Base-by-base conservation (phyloP, 2,329 filamentous ascomycete species). In the Cercospora berteroae region DNA sequence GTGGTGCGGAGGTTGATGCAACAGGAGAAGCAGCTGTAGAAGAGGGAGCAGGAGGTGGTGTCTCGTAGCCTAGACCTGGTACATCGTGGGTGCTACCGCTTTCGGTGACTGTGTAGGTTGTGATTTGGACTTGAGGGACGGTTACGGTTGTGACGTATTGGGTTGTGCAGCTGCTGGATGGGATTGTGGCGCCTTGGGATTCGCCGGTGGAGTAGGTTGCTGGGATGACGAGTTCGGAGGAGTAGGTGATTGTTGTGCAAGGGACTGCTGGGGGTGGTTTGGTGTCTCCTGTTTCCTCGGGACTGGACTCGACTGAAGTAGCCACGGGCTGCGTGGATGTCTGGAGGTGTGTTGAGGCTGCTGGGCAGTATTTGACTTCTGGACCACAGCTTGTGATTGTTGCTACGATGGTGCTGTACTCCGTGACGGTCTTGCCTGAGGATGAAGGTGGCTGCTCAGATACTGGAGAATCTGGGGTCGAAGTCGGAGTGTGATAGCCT, bases 221-320 rank as follows among this genome's bases (percentile, higher is more conserved):
- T 6, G 79, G 79, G 33, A 80, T 74, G 20, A 73, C 76, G 58
- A 79, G 68, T 55, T 70, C 72, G 31, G 76, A 75, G 8, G 79
- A 77, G 74, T 79, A 80, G 16, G 78, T 80, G 71, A 83, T 80
- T 27, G 79, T 81, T 0, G 82, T 84, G 63, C 67, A 71, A 10
- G 75, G 76, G 42, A 72, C 58, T 42, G 68, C 66, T 13, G 74
- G 70, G n/a, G 74, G 70, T 63, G 68, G 39, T 56, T 29, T 67
- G 23, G 65, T 65, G 62, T 66, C 69, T 68, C 42, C 48, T 25
- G 48, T 55, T 42, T 20, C 57, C 27, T 48, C 62, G 7, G 64
- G 55, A 20, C 63, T 42, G 18, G 69, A 65, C 55, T 68, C 69
- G 39, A 71, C 57, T 29, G 69, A 67, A 18, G 70, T 71, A 57